Evolutionary conservation across 139 green algal species (phyloP), one percentile per base, ranked within the genome.

Genomic region (Closterium sp.): DNA sequence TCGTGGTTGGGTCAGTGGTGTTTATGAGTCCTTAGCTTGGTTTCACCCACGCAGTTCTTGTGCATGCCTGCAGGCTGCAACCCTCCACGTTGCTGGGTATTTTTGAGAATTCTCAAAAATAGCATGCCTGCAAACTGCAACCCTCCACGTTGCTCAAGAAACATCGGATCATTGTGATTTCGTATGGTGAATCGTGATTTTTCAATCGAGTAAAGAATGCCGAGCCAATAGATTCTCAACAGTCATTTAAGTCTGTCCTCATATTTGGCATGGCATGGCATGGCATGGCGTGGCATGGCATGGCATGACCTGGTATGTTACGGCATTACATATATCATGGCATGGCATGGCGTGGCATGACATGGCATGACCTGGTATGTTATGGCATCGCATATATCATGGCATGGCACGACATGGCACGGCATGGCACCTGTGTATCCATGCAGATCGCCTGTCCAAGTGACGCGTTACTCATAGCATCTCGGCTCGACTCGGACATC

Each of bases 391-490:
- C 36, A 9, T 94, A n/a, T 96, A 98, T 12, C 32, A 36, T 43
- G 85, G 85, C 7, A 88, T 88, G 85, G 33, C 85, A 66, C 43
- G 33, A 10, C 7, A 36, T 88, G 33, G 85, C 32, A 88, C 25
- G 33, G 85, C 7, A 43, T 88, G 85, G 32, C 31, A 91, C 97
- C n/a, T 91, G 98, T 16, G 88, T 90, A 7, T 98, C 98, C 19
- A 90, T 90, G 25, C 30, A 97, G n/a, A 92, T 99, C 21, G 98
- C 96, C 1, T 95, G 88, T 55, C 93, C 92, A 36, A 92, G 96
- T 92, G 96, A 97, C 33, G 90, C 97, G 1, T 87, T 98, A 7
- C 91, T 99, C 4, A 98, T 99, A 76, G 98, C 95, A 0, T 97
- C 97, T 5, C 95, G 95, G 33, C 95, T 99, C 81, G 98, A 99